Conservation (phyloP, 1,284 basidiomycete species). For the Thecaphora frezii region DNA sequence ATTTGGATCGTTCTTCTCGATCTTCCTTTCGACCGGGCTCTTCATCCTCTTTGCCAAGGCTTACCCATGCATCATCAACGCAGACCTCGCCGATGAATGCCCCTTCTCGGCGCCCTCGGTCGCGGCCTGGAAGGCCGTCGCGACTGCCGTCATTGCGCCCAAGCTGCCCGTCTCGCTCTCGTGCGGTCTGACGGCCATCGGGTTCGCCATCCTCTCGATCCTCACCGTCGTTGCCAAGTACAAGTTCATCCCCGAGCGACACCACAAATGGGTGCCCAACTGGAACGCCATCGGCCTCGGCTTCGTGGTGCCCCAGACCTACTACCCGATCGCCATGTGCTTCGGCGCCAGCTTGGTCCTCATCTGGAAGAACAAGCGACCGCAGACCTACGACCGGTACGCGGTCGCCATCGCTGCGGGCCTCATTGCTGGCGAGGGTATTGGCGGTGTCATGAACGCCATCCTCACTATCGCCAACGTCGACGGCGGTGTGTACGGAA, state of each 20-base stretch:
- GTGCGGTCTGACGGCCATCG: conserved; percentile 69
- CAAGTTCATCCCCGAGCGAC: conserved; percentile 65
- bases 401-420: conserved; percentile 69
- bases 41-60: conserved; percentile 62
- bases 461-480: conserved; percentile 50
- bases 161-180: conserved; percentile 37
- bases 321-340: conserved; percentile 53
- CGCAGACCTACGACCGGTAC: conserved; percentile 62
- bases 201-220: conserved; percentile 63
- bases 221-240: conserved; percentile 65
- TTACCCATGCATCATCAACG: conserved; percentile 67
- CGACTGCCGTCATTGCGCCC: conserved; percentile 63
- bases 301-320: conserved; percentile 63
- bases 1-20: conserved; percentile 55
- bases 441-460: conserved; percentile 71
- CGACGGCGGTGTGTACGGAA: conserved; percentile 23
- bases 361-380: conserved; percentile 65
- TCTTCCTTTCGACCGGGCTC: conserved; percentile 37
- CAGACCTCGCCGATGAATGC: conserved; percentile 60
- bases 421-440: conserved; percentile 70
- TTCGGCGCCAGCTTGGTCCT: conserved; percentile 51
- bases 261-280: conserved; percentile 67
- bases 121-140: conserved; percentile 69
- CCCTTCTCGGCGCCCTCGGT: conserved; percentile 69
- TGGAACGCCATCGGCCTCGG: conserved; percentile 69